Evolutionary conservation across 1,284 basidiomycete genomes (phyloP), one percentile per base, ranked within the genome.

Genomic region (Ustilago curta): DNA sequence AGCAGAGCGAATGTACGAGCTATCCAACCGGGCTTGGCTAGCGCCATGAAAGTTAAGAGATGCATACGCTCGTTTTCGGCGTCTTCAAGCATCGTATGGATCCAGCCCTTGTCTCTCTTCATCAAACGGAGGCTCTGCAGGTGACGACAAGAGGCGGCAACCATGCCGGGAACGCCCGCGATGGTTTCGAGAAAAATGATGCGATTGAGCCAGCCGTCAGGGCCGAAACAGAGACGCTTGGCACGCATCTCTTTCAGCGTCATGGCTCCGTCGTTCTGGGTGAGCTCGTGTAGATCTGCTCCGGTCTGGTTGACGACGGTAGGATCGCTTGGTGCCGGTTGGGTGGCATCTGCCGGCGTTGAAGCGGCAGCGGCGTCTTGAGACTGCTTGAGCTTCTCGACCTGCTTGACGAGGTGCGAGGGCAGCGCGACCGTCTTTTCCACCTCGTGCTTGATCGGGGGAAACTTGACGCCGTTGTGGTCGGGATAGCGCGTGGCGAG

Each of bases 141-240:
- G 86, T 96, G 94, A 37, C 94, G 89, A 45, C 94, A 87, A 29
- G 92, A 92, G 2, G 93, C 95, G 14, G 91, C 94, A 1, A 95
- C 93, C 93, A 96, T 95, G 2, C 95, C 95, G 12, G 85, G 86
- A 0, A 85, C 95, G 40, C 93, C 96, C 6, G 96, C 96, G 55
- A 97, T 90, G 56, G 89, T 91, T 86, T 76, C 78, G 42, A 80
- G 64, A 39, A 78, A 78, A 39, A 81, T 74, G 59, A 80, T 78
- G 6, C 78, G 68, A 29, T 71, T 76, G 31, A 80, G 52, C 79
- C 79, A 80, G 3, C 51, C 70, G 25, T 81, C 79, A 1, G 79
- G 79, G 1, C 78, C 79, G 39, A 81, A 81, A 43, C 60, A 70
- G 19, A 80, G 60, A 0, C 77, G 58, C 23, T 77, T 69, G 12